Percentiles rank a stretch among this genome's conserved stretches.
Evolutionary conservation across 2,329 filamentous ascomycete genomes (phyloP).

Genomic region (Penicillium sp.): DNA sequence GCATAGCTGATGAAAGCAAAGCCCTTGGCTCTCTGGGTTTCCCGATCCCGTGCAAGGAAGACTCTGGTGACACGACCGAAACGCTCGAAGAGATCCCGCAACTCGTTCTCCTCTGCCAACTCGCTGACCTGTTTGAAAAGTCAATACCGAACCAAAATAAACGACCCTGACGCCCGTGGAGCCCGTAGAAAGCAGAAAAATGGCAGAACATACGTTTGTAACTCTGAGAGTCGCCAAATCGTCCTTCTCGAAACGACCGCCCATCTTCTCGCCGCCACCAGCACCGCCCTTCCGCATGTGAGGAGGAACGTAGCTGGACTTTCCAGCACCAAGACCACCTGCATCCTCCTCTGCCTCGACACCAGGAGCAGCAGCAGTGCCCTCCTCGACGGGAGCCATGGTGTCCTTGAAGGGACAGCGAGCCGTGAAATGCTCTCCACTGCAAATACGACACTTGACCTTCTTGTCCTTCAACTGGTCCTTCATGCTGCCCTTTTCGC

Average conservation of each 20-base stretch:
- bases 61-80: slow-evolving; percentile 96
- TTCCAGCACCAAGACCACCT: slow-evolving; percentile 61
- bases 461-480: slow-evolving; percentile 91
- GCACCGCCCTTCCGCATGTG: slow-evolving; percentile 72
- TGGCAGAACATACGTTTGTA: slow-evolving; percentile 74
- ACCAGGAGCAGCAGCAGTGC: slow-evolving; percentile 40
- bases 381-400: slow-evolving; percentile 69
- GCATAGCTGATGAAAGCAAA: slow-evolving; percentile 99
- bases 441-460: slow-evolving; percentile 99
- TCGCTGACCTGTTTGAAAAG: slow-evolving; percentile 70
- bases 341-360: slow-evolving; percentile 46
- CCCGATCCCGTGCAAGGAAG: slow-evolving; percentile 95
- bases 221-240: slow-evolving; percentile 94
- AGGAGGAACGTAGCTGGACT: slow-evolving; percentile 90
- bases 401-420: slow-evolving; percentile 99
- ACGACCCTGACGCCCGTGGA: neutral
- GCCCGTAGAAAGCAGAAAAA: neutral
- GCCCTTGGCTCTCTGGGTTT: slow-evolving; percentile 93
- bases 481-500: slow-evolving; percentile 61
- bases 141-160: slow-evolving; percentile 8
- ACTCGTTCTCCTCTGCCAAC: slow-evolving; percentile 91
- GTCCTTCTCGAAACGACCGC: slow-evolving; percentile 91
- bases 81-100: slow-evolving; percentile 96
- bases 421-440: slow-evolving; percentile 97
- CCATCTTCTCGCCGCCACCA: slow-evolving; percentile 73